Evolutionary conservation across 495 filamentous ascomycete species (phyloP).

Genomic region (Cercophora scortea): DNA sequence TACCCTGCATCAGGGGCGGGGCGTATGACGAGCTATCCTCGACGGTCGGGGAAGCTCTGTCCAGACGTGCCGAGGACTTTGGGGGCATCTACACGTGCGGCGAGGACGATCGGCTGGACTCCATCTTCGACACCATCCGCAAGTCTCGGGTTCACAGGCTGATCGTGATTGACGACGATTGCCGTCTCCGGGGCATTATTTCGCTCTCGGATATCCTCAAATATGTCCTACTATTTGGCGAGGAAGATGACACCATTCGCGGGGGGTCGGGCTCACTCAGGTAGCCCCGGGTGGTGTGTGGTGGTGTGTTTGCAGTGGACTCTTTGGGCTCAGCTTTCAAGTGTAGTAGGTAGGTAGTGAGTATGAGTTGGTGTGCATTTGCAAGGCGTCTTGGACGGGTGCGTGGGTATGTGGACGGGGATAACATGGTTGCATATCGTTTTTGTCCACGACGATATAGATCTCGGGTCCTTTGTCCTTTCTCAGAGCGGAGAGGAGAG

Average conservation of each 20-base stretch:
- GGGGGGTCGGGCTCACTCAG: constrained; percentile 20
- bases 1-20: constrained; percentile 88
- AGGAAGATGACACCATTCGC: constrained; percentile 48
- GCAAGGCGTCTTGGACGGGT: constrained; percentile 17
- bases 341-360: no score
- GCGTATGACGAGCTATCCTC: constrained; percentile 84
- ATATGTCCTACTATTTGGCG: constrained; percentile 84
- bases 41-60: constrained; percentile 81
- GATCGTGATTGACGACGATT: constrained; percentile 84
- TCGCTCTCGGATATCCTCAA: constrained; percentile 95
- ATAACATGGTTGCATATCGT: constrained; percentile 24
- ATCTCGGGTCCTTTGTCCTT: not conserved
- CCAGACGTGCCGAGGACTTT: constrained; percentile 85
- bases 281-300: constrained; percentile 13
- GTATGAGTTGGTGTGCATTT: constrained; percentile 18
- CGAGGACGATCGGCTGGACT: constrained; percentile 81
- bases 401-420: constrained; percentile 15
- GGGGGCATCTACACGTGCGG: constrained; percentile 95
- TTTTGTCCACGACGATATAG: constrained; percentile 4
- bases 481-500: no score
- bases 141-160: constrained; percentile 89
- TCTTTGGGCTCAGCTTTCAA: no score
- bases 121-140: constrained; percentile 95
- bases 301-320: not conserved
- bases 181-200: constrained; percentile 77